Evolutionary conservation across 2,329 filamentous ascomycete genomes (phyloP).

Genomic region (Colletotrichum trifolii): DNA sequence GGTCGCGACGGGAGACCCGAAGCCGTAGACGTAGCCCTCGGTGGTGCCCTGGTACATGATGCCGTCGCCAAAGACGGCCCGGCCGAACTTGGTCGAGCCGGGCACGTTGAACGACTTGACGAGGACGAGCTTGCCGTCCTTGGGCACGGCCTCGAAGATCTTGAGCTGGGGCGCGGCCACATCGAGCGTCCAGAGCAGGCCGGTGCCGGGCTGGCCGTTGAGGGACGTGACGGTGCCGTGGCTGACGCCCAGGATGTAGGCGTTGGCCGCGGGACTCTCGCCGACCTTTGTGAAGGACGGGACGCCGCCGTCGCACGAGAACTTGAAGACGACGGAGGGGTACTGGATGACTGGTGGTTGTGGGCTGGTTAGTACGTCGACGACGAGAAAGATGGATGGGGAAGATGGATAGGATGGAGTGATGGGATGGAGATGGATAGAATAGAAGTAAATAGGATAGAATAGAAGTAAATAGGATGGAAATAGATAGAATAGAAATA

Average conservation of each 20-base stretch:
- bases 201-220: slow-evolving; percentile 63
- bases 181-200: slow-evolving; percentile 67
- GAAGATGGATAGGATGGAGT: too few species aligned
- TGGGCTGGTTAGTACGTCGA: not conserved
- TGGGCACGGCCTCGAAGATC: slow-evolving; percentile 63
- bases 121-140: slow-evolving; percentile 56
- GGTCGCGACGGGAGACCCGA: slow-evolving; percentile 64
- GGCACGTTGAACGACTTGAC: slow-evolving; percentile 63
- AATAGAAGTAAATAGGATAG: too few species aligned
- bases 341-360: slow-evolving; percentile 58
- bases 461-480: too few species aligned
- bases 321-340: slow-evolving; percentile 67
- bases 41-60: slow-evolving; percentile 65
- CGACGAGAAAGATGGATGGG: too few species aligned
- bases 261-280: slow-evolving; percentile 60
- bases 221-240: slow-evolving; percentile 68
- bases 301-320: slow-evolving; percentile 61
- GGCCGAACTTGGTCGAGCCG: slow-evolving; percentile 65
- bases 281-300: slow-evolving; percentile 66
- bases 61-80: slow-evolving; percentile 68
- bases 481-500: too few species aligned
- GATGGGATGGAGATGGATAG: too few species aligned
- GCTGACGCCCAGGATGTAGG: slow-evolving; percentile 64
- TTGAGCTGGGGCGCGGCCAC: slow-evolving; percentile 64
- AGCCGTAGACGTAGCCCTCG: slow-evolving; percentile 63